A percentile compares a stretch with the other conserved stretches of the same genome.
Evolutionary conservation across 331 rosid species (phyloP).

Genomic region (Quercus tomentella): DNA sequence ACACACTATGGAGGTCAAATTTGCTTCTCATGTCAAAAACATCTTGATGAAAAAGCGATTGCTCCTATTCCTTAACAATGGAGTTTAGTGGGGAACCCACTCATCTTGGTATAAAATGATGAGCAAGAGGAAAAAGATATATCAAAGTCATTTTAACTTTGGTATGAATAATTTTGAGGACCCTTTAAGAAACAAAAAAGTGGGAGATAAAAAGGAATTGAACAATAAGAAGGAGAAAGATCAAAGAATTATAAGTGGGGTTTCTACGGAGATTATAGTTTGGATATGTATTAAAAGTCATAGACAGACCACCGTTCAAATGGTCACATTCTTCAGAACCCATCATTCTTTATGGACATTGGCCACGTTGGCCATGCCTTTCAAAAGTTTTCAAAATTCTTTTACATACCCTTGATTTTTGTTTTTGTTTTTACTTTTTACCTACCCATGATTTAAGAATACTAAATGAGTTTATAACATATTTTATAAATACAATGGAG

Average conservation of each 20-base stretch:
- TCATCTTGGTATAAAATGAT: constrained; percentile 34
- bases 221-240: background rate
- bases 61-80: constrained; percentile 30
- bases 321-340: background rate
- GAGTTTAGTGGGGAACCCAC: constrained; percentile 63
- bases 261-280: background rate
- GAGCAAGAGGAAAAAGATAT: constrained; percentile 13
- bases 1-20: constrained; percentile 35
- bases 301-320: background rate
- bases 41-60: constrained; percentile 29
- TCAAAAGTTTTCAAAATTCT: no score
- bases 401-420: no score
- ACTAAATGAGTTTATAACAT: no score
- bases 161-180: constrained; percentile 35
- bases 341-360: background rate
- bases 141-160: constrained; percentile 11
- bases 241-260: constrained; percentile 3
- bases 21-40: constrained; percentile 26
- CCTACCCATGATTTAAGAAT: no score
- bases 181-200: constrained; percentile 46
- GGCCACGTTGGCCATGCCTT: no score
- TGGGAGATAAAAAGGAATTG: background rate
- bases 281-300: background rate
- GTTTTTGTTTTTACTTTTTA: no score
- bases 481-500: no score